Conservation (phyloP, 305 asterid genomes). For the Plantago lanceolata region DNA sequence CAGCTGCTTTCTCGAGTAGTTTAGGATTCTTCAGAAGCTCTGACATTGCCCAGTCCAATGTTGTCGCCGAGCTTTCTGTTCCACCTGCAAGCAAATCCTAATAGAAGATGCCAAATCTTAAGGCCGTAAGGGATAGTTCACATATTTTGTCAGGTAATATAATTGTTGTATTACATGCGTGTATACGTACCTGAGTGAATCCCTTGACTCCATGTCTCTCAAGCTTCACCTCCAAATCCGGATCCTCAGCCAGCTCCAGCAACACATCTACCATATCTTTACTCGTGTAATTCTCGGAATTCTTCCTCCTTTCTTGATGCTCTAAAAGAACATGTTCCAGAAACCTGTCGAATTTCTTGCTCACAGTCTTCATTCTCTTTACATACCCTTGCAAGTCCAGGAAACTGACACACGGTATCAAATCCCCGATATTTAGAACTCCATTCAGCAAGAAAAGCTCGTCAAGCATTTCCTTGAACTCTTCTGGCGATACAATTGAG, state of each 20-base stretch:
- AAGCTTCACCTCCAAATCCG: conserved; percentile 1
- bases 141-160: no score
- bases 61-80: conserved; percentile 4
- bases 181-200: conserved; percentile 5
- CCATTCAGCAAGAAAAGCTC: conserved; percentile 3
- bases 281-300: neutral
- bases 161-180: no score
- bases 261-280: conserved; percentile 6
- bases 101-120: neutral
- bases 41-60: conserved; percentile 2
- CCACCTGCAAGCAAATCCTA: conserved; percentile 14
- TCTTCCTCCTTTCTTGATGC: conserved; percentile 4
- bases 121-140: no score
- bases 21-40: conserved; percentile 2
- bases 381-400: conserved; percentile 10
- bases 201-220: conserved; percentile 5
- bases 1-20: conserved; percentile 6
- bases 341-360: conserved; percentile 6
- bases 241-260: conserved; percentile 8
- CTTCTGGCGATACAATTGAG: neutral
- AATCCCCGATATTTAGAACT: conserved; percentile 7
- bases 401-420: conserved; percentile 7
- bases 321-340: conserved; percentile 5
- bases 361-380: conserved; percentile 4
- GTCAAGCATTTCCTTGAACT: neutral